These are phyloP conservation scores for Basidiobolus meristosporus DNA, from an alignment of 371 early-diverging fungal genomes.

Conservation along the genomic window DNA sequence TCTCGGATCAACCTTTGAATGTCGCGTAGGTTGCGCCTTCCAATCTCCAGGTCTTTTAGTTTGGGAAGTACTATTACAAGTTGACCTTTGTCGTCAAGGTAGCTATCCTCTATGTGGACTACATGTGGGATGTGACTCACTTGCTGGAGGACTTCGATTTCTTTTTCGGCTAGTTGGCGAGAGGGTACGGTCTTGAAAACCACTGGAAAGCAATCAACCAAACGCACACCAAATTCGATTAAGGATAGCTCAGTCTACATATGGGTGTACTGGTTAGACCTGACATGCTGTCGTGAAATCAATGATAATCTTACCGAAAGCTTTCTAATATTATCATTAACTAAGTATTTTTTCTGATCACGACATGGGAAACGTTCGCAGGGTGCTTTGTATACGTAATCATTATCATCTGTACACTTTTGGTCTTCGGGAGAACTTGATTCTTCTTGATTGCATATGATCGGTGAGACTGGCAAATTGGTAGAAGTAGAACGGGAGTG, in stretches of 20 bases:
- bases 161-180: conserved; percentile 21
- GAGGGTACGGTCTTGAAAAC: conserved; percentile 36
- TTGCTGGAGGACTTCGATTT: conserved; percentile 18
- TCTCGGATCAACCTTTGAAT: too few relatives aligned
- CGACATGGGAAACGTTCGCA: conserved; percentile 14
- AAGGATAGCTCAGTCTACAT: conserved; percentile 12
- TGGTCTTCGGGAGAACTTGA: too few relatives aligned
- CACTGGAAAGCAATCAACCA: conserved; percentile 22
- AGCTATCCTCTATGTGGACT: conserved; percentile 27
- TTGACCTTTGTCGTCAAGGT: conserved; percentile 20
- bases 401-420: too few relatives aligned
- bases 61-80: conserved; percentile 34
- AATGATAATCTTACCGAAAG: too few relatives aligned
- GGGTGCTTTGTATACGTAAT: conserved; percentile 13
- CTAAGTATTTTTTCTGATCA: conserved; percentile 12
- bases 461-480: too few relatives aligned
- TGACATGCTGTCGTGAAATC: too few relatives aligned
- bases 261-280: too few relatives aligned
- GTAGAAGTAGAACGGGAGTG: too few relatives aligned
- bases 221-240: conserved; percentile 33
- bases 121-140: conserved; percentile 18
- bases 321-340: conserved; percentile 14
- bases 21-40: too few relatives aligned
- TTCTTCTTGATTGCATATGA: too few relatives aligned
- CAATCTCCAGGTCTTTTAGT: too few relatives aligned